Evolutionary conservation across 106 monocot species (phyloP), one percentile per base, ranked within the genome.

Genomic region (Cymbidium sinense): DNA sequence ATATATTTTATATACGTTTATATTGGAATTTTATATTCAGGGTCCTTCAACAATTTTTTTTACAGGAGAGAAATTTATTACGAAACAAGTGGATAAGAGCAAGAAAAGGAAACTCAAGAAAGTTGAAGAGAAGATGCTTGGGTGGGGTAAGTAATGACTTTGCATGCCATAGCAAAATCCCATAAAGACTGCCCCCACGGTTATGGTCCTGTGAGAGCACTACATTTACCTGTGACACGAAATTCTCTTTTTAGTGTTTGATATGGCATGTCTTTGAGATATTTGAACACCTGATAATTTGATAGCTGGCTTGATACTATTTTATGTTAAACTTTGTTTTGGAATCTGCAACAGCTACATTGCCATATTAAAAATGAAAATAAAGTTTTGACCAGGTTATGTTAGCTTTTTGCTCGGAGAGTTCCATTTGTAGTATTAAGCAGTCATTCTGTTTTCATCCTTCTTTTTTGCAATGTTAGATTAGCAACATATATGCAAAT

Each of bases 61-160:
- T 78, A 50, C 81, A 96, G 96, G 96, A 70, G 89, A 99, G 0
- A 89, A 85, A 76, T 99, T 99, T 76, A 77, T 94, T 76, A 50
- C 95, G 28, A 99, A 89, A 82, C 87, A 93, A 76, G 34, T 69
- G 7, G 99, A 99, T 78, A 95, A 92, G 81, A 85, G 81, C 81
- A 99, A 91, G 81, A 91, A 92, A 74, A 99, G 88, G 89, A 99
- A 99, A 84, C 33, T 85, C 44, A 99, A 93, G 87, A 90, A 78
- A 55, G 99, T 99, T 77, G 99, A 99, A 84, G 88, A 90, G 37
- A 99, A 93, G 81, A 87, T 95, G 75, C 99, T 99, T 89, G 99
- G 99, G 75, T 99, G 99, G 99, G 99, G 99, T 99, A 86, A 86
- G 80, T 61, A 33, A 41, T 74, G 55, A 64, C 43, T 0, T 71